phyloP scores from a whole-genome alignment of 345 rosid species.

The Arabidopsis suecica region DNA sequence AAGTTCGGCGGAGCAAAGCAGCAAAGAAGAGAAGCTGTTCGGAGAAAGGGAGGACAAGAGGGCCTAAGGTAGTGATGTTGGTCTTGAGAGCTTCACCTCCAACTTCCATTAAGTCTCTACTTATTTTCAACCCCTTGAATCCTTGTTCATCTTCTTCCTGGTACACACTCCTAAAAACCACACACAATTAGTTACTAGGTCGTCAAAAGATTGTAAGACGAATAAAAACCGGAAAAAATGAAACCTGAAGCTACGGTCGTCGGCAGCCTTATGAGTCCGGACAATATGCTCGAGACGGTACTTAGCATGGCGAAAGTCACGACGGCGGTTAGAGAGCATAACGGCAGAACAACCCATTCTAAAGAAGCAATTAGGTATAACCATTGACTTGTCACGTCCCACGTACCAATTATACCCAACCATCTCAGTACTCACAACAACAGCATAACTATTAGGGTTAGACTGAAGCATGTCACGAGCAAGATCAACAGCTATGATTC shows the following conservation, averaged over 20 bases:
- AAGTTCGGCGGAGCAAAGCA: constrained; percentile 56
- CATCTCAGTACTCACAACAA: constrained; percentile 93
- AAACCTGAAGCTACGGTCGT: constrained; percentile 96
- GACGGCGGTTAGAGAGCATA: constrained; percentile 79
- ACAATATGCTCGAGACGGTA: constrained; percentile 91
- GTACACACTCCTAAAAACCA: constrained; percentile 64
- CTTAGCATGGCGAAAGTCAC: constrained; percentile 74
- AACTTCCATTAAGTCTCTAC: constrained; percentile 82
- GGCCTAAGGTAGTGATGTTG: constrained; percentile 95
- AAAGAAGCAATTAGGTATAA: constrained; percentile 85
- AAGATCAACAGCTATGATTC: constrained; percentile 79
- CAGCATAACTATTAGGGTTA: constrained; percentile 77
- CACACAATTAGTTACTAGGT: neutral
- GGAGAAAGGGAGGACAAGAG: constrained; percentile 89
- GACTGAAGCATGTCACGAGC: constrained; percentile 94
- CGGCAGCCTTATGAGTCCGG: constrained; percentile 90
- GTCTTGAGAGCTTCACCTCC: constrained; percentile 95
- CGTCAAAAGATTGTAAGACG: too few relatives aligned
- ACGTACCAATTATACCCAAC: constrained; percentile 93
- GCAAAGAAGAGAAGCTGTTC: constrained; percentile 91
- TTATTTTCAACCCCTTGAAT: constrained; percentile 72
- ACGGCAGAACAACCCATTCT: constrained; percentile 93
- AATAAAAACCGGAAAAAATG: neutral
- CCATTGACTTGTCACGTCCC: constrained; percentile 79
- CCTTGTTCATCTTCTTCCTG: constrained; percentile 89